Evolutionary conservation across 768 basidiomycete genomes (phyloP).

Genomic region (Naganishia vaughanmartiniae): DNA sequence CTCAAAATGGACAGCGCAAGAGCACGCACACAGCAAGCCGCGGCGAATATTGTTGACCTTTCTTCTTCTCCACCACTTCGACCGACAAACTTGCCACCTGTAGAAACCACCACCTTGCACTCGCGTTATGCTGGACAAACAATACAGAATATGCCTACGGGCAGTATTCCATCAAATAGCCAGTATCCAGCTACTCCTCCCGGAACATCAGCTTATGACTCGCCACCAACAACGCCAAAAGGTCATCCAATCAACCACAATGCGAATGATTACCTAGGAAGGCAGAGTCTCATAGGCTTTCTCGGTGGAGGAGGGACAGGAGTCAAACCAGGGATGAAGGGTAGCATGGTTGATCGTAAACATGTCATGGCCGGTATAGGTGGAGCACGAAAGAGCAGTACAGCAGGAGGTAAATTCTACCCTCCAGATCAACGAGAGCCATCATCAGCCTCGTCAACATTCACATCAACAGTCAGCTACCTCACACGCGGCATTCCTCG

Average conservation of each 20-base stretch:
- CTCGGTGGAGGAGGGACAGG: conserved; percentile 26
- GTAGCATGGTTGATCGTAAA: conserved; percentile 4
- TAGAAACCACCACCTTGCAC: background rate
- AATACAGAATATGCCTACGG: background rate
- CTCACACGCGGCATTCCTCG: conserved; percentile 47
- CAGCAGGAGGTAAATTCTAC: background rate
- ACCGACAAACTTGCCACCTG: background rate
- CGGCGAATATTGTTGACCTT: background rate
- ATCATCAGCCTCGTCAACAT: conserved; percentile 34
- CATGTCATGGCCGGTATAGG: conserved; percentile 7
- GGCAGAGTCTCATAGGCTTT: conserved; percentile 21
- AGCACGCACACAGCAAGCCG: no score
- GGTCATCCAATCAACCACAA: conserved; percentile 21
- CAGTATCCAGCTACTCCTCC: background rate
- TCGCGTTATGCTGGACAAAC: background rate
- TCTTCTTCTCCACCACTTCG: background rate
- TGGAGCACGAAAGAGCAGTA: background rate
- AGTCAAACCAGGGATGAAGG: conserved; percentile 22
- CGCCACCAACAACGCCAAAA: conserved; percentile 25
- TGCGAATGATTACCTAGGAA: background rate
- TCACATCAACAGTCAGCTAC: conserved; percentile 39
- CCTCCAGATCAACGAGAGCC: conserved; percentile 6
- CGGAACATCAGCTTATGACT: conserved; percentile 1
- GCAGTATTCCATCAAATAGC: background rate
- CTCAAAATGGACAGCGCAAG: conserved; percentile 2